phyloP scores from a whole-genome alignment of 257 asterid genomes.

The Solanum ahanhuiri region DNA sequence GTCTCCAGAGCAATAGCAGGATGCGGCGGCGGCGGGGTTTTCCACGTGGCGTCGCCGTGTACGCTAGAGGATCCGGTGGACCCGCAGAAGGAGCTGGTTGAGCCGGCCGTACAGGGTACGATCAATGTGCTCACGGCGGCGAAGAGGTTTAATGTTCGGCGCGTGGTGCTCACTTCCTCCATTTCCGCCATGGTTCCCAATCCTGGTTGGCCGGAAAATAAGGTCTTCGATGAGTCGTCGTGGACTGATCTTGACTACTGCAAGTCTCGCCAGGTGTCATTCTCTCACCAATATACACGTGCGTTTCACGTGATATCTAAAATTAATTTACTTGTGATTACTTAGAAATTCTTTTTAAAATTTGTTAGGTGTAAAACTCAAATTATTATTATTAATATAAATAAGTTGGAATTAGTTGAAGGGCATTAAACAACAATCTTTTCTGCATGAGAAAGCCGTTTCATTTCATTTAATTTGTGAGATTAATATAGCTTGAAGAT shows the following conservation, averaged over 20 bases:
- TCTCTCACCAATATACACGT: neutral
- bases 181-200: slow-evolving; percentile 87
- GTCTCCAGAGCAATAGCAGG: slow-evolving; percentile 49
- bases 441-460: too few relatives aligned
- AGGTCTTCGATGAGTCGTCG: slow-evolving; percentile 62
- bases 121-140: slow-evolving; percentile 78
- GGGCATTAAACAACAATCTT: too few relatives aligned
- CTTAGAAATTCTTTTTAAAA: neutral
- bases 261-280: slow-evolving; percentile 55
- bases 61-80: slow-evolving; percentile 72
- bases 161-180: slow-evolving; percentile 88
- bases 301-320: neutral
- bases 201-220: slow-evolving; percentile 47
- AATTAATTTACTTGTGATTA: neutral
- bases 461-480: too few relatives aligned
- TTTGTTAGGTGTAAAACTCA: too few relatives aligned
- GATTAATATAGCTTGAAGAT: too few relatives aligned
- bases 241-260: slow-evolving; percentile 90
- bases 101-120: slow-evolving; percentile 82
- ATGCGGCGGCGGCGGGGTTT: slow-evolving; percentile 68
- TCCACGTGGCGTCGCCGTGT: slow-evolving; percentile 97
- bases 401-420: too few relatives aligned
- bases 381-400: too few relatives aligned
- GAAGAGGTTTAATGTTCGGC: slow-evolving; percentile 47
- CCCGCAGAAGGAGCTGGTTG: slow-evolving; percentile 70